Evolutionary conservation across 1,284 basidiomycete genomes (phyloP).

Genomic region (Marasmius sp.): DNA sequence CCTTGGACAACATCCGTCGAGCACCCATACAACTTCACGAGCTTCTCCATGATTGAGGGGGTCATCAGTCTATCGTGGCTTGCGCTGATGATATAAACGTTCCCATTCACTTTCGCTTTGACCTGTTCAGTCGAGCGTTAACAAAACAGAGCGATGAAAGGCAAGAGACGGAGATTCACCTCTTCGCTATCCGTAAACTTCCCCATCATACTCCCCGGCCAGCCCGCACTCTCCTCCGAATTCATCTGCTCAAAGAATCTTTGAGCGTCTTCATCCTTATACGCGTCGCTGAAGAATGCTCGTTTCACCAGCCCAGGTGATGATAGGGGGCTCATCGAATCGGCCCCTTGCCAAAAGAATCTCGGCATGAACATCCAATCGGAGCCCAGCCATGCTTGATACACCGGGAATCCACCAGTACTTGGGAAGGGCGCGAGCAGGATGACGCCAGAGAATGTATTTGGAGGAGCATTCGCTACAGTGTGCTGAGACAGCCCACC

Average conservation of each 20-base stretch:
- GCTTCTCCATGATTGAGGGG: background rate
- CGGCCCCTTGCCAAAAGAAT: conserved; percentile 3
- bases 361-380: background rate
- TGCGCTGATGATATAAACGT: conserved; percentile 3
- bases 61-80: conserved; percentile 2
- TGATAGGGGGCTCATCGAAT: conserved; percentile 1
- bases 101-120: background rate
- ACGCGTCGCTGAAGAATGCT: background rate
- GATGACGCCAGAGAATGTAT: conserved; percentile 1
- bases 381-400: background rate
- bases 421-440: conserved; percentile 2
- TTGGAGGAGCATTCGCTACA: background rate
- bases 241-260: conserved; percentile 7
- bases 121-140: background rate
- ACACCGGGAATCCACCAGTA: background rate
- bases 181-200: background rate
- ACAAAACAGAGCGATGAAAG: background rate
- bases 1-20: background rate
- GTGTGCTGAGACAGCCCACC: background rate
- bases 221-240: conserved; percentile 3
- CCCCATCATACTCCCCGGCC: background rate
- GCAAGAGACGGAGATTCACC: background rate
- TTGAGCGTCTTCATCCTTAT: background rate
- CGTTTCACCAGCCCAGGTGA: background rate
- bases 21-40: background rate